Conservation (phyloP, 2,329 filamentous ascomycete species). For the Trichoderma endophyticum region DNA sequence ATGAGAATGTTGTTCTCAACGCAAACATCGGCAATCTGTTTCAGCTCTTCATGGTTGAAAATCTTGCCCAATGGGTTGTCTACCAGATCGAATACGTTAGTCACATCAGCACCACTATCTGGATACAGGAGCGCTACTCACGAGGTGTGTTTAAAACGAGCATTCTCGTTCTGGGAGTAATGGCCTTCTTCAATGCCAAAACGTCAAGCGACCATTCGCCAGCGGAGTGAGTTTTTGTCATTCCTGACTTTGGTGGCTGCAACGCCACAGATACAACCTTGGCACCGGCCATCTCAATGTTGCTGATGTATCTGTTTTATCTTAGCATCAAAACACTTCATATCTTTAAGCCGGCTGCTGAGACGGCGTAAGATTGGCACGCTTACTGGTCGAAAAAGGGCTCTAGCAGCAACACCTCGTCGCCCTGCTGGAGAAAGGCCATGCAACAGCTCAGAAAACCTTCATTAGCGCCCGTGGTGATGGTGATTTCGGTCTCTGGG, state of each 20-base stretch:
- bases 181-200: background rate
- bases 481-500: background rate
- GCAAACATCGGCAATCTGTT: background rate
- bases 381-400: constrained; percentile 8
- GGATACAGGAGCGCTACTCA: background rate
- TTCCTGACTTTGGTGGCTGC: constrained; percentile 9
- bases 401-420: background rate
- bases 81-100: background rate
- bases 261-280: constrained; percentile 3
- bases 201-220: constrained; percentile 1
- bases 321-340: background rate
- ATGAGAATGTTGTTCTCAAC: constrained; percentile 10
- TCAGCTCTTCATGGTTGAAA: background rate
- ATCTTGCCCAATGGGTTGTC: constrained; percentile 3
- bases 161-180: background rate
- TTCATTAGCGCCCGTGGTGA: constrained; percentile 1
- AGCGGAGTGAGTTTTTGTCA: constrained; percentile 1
- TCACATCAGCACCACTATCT: background rate
- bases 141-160: constrained; percentile 5
- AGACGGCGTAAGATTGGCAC: background rate
- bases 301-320: background rate
- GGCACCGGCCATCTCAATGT: constrained; percentile 3
- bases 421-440: background rate
- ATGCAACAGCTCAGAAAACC: constrained; percentile 7
- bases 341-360: background rate